Percentiles rank a stretch among this genome's conserved stretches.
Conservation (phyloP, 176 grass and related monocot genomes). For the Dendrocalamus sinicus region DNA sequence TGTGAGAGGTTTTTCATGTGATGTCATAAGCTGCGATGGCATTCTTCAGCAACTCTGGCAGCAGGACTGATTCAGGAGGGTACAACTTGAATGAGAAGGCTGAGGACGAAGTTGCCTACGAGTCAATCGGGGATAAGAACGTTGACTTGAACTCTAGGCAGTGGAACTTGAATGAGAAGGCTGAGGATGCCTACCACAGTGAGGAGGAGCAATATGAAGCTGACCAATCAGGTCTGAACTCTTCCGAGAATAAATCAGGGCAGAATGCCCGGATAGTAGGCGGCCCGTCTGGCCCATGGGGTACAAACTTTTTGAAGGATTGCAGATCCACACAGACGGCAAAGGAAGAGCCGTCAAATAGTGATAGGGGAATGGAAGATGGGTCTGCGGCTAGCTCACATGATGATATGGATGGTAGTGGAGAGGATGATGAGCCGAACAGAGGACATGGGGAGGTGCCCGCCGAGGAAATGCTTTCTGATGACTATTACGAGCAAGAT, state of each 20-base stretch:
- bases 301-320: slow-evolving; percentile 82
- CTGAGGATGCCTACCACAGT: slow-evolving; percentile 61
- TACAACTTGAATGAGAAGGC: slow-evolving; percentile 87
- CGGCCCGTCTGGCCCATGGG: slow-evolving; percentile 63
- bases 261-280: slow-evolving; percentile 52
- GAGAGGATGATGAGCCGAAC: slow-evolving; percentile 57
- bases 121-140: slow-evolving; percentile 58
- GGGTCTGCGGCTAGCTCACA: slow-evolving; percentile 52
- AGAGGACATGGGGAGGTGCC: slow-evolving; percentile 65
- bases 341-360: slow-evolving; percentile 42
- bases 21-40: slow-evolving; percentile 69
- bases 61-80: slow-evolving; percentile 66
- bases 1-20: slow-evolving; percentile 46
- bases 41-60: slow-evolving; percentile 89
- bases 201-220: slow-evolving; percentile 59
- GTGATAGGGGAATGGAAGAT: slow-evolving; percentile 41
- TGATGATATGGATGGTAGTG: slow-evolving; percentile 60
- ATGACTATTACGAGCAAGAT: slow-evolving; percentile 97
- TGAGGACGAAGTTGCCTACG: slow-evolving; percentile 52
- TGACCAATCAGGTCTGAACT: slow-evolving; percentile 33
- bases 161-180: slow-evolving; percentile 80
- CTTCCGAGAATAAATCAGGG: slow-evolving; percentile 44
- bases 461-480: slow-evolving; percentile 92
- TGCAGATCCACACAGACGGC: slow-evolving; percentile 49
- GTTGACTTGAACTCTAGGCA: slow-evolving; percentile 61